Percentiles rank a stretch among this genome's conserved stretches.
These are phyloP conservation scores for Uncinocarpus reesii DNA, from an alignment of 2,329 filamentous ascomycete genomes.

Conservation along the genomic window DNA sequence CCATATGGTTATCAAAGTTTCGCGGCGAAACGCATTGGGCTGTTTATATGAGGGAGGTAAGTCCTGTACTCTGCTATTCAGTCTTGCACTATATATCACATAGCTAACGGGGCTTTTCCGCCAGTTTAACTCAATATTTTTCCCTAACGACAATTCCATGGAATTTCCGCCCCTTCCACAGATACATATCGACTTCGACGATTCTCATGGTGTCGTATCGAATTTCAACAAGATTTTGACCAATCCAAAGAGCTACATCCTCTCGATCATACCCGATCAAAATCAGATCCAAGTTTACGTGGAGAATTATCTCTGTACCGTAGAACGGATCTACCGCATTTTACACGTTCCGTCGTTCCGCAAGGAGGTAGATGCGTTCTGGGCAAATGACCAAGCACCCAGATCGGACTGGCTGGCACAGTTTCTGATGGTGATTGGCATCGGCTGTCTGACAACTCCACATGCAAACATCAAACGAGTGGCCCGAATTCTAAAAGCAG, in stretches of 20 bases:
- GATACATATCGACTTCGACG: background rate
- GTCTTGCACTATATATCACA: background rate
- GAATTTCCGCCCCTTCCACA: slow-evolving; percentile 3
- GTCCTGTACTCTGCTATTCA: background rate
- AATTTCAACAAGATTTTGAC: background rate
- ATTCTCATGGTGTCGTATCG: slow-evolving; percentile 1
- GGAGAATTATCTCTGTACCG: slow-evolving; percentile 45
- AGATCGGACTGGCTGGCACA: slow-evolving; percentile 18
- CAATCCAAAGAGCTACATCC: slow-evolving; percentile 13
- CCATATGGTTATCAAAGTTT: slow-evolving; percentile 14
- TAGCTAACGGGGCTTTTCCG: background rate
- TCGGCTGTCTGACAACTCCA: slow-evolving; percentile 14
- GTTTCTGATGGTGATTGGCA: slow-evolving; percentile 17
- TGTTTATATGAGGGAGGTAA: slow-evolving; percentile 11
- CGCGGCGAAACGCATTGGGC: slow-evolving; percentile 13
- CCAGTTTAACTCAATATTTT: slow-evolving; percentile 14
- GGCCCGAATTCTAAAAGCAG: slow-evolving; percentile 13
- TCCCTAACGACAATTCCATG: slow-evolving; percentile 10
- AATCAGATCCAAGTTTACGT: slow-evolving; percentile 40
- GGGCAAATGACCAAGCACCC: slow-evolving; percentile 26
- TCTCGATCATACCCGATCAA: slow-evolving; percentile 11
- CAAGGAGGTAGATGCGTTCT: slow-evolving; percentile 46
- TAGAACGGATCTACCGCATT: slow-evolving; percentile 47
- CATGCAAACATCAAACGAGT: slow-evolving; percentile 11
- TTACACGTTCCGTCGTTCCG: slow-evolving; percentile 49